Evolutionary conservation across 768 basidiomycete genomes (phyloP).

Genomic region (Auriscalpium microsporum): DNA sequence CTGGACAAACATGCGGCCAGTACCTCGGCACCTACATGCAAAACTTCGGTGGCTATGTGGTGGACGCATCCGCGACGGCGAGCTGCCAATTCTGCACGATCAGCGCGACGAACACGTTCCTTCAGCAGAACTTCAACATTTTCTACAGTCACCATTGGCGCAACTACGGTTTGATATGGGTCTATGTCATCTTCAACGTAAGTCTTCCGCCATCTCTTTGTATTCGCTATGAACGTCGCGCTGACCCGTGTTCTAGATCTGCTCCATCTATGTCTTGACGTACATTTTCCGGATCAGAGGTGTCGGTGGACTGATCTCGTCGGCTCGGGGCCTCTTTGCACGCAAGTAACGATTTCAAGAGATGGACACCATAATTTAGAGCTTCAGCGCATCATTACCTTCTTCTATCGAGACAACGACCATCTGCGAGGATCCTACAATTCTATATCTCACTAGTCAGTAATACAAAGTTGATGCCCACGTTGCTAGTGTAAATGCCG

Average conservation of each 20-base stretch:
- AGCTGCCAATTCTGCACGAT: constrained; percentile 49
- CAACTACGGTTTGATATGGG: constrained; percentile 38
- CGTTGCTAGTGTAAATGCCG: too few species aligned
- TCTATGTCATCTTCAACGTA: constrained; percentile 36
- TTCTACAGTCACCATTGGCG: constrained; percentile 44
- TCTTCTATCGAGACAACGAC: too few species aligned
- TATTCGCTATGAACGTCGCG: neutral
- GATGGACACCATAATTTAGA: too few species aligned
- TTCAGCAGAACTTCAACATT: constrained; percentile 50
- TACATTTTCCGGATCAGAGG: constrained; percentile 44
- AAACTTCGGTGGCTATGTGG: constrained; percentile 39
- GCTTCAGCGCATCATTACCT: too few species aligned
- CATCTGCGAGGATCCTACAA: too few species aligned
- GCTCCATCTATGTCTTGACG: constrained; percentile 40
- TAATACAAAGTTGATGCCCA: too few species aligned
- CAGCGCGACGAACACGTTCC: constrained; percentile 51
- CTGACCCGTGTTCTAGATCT: constrained; percentile 26
- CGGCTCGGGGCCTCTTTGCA: neutral
- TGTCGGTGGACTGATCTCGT: constrained; percentile 13
- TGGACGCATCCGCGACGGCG: constrained; percentile 28
- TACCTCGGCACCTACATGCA: constrained; percentile 38
- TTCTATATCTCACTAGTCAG: too few species aligned
- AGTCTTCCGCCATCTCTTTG: constrained; percentile 10
- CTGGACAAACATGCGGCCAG: constrained; percentile 36
- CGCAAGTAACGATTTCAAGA: neutral